A percentile compares a stretch with the other conserved stretches of the same genome.
These are phyloP conservation scores for Talaromyces nanjingensis DNA, from an alignment of 495 filamentous ascomycete species.

Conservation along the genomic window DNA sequence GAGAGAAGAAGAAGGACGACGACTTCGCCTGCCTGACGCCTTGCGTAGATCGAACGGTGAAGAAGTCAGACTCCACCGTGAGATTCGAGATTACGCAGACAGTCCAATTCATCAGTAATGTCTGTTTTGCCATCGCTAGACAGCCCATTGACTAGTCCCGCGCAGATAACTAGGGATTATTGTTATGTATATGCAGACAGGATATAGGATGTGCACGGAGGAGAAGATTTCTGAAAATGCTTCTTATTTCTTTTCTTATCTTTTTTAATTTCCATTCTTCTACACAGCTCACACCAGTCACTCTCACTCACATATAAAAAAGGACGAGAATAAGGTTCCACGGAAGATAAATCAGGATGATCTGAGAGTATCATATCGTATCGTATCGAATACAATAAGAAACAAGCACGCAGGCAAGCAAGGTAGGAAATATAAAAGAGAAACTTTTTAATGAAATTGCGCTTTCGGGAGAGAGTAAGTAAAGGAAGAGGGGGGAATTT, in stretches of 20 bases:
- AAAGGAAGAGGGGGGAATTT: background rate
- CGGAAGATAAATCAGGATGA: background rate
- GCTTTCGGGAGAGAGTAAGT: background rate
- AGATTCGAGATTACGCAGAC: background rate
- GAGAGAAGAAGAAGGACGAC: no score
- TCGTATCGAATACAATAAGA: background rate
- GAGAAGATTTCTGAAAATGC: background rate
- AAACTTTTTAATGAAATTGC: constrained; percentile 1
- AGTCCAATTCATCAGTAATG: background rate
- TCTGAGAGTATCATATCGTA: background rate
- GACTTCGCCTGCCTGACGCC: no score
- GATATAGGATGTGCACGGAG: background rate
- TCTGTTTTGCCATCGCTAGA: no score
- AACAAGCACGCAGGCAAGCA: background rate
- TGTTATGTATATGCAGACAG: no score
- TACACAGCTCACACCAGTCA: background rate
- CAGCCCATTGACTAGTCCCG: no score
- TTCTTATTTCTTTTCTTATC: background rate
- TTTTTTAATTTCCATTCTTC: constrained; percentile 1
- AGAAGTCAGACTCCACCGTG: no score
- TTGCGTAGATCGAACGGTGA: no score
- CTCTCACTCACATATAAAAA: background rate
- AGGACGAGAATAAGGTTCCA: background rate
- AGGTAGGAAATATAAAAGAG: background rate
- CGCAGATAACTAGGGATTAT: background rate